phyloP scores from a whole-genome alignment of 768 basidiomycete genomes.

The Tubosaeta sp. region DNA sequence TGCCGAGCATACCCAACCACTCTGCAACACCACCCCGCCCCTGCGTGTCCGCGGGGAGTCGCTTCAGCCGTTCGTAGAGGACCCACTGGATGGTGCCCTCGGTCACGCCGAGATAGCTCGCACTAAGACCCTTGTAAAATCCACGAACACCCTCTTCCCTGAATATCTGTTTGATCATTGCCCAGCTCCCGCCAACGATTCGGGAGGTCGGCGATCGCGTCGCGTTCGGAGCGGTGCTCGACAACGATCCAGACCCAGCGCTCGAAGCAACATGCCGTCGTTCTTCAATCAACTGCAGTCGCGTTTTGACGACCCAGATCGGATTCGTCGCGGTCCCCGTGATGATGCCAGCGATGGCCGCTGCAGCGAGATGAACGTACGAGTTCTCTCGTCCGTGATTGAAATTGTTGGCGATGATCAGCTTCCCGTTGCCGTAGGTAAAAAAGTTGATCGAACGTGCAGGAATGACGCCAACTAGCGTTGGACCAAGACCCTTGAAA shows the following conservation, averaged over 20 bases:
- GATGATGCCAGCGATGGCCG: constrained; percentile 78
- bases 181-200: constrained; percentile 50
- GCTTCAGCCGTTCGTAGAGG: constrained; percentile 89
- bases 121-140: constrained; percentile 93
- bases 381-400: constrained; percentile 76
- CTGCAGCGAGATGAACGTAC: constrained; percentile 80
- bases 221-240: not conserved
- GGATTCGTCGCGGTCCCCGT: constrained; percentile 95
- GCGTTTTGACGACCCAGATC: constrained; percentile 99
- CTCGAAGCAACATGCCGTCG: constrained; percentile 13
- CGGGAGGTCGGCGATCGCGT: constrained; percentile 16
- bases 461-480: constrained; percentile 90
- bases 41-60: constrained; percentile 49
- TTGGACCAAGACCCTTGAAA: constrained; percentile 93
- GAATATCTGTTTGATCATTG: constrained; percentile 68
- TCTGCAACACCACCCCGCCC: constrained; percentile 54
- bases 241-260: not conserved
- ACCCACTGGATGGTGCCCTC: constrained; percentile 98
- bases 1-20: constrained; percentile 82
- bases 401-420: constrained; percentile 77
- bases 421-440: constrained; percentile 96
- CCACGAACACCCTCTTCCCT: constrained; percentile 79
- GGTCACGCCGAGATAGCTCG: constrained; percentile 92
- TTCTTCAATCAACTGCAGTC: constrained; percentile 67
- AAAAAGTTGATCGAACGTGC: constrained; percentile 98